Percentiles rank a stretch among this genome's conserved stretches.
Evolutionary conservation across 2,329 filamentous ascomycete genomes (phyloP).

Genomic region (Escovopsis weberi): DNA sequence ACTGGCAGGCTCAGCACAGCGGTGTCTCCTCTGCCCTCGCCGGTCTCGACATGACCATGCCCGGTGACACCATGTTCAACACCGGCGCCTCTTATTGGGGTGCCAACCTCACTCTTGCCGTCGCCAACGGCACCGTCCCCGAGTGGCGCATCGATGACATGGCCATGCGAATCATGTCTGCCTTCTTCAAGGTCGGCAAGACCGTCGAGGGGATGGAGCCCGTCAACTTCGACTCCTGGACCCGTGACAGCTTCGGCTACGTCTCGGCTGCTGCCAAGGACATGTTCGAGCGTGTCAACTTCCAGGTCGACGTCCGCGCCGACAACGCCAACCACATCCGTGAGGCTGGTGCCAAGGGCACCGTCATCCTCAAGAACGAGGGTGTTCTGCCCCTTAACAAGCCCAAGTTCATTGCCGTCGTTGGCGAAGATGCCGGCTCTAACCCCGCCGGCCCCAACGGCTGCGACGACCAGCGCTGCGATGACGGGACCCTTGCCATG

Average conservation of each 20-base stretch:
- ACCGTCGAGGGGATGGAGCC: conserved; percentile 30
- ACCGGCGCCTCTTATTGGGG: conserved; percentile 67
- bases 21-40: conserved; percentile 52
- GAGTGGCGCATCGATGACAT: conserved; percentile 85
- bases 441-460: conserved; percentile 66
- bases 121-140: conserved; percentile 80
- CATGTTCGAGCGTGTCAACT: conserved; percentile 55
- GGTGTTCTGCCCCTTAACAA: conserved; percentile 62
- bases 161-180: conserved; percentile 67
- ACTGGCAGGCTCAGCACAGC: conserved; percentile 64
- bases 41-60: conserved; percentile 81
- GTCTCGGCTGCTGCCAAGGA: conserved; percentile 48
- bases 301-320: conserved; percentile 68
- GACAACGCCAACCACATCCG: conserved; percentile 63
- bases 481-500: conserved; percentile 53
- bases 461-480: conserved; percentile 52
- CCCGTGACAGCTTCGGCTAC: conserved; percentile 57
- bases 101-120: conserved; percentile 70
- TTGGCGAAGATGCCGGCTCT: conserved; percentile 72
- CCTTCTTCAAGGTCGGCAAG: conserved; percentile 52
- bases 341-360: conserved; percentile 62
- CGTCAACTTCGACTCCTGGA: conserved; percentile 87
- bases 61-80: conserved; percentile 67
- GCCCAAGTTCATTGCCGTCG: conserved; percentile 59
- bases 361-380: conserved; percentile 79